Percentiles rank a stretch among this genome's conserved stretches.
Conservation (phyloP, 352 stramenopile species). For the Globisporangium cederbergense region DNA sequence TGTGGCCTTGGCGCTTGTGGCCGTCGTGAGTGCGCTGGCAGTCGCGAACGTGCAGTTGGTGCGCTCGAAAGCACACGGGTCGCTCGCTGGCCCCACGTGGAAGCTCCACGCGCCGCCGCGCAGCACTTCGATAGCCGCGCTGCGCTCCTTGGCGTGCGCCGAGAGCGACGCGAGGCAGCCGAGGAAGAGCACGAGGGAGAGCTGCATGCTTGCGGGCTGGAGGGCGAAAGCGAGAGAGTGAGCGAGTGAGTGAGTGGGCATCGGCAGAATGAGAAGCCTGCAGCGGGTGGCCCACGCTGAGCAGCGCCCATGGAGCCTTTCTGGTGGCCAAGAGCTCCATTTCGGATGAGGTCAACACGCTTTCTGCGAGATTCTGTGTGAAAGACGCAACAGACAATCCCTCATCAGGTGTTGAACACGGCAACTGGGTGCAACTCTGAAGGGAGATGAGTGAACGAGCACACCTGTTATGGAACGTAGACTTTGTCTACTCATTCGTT, state of each 20-base stretch:
- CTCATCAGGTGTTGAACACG: no score
- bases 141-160: slow-evolving; percentile 6
- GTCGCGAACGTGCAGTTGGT: slow-evolving; percentile 12
- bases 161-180: background rate
- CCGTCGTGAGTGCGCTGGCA: background rate
- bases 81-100: slow-evolving; percentile 1
- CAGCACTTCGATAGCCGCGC: slow-evolving; percentile 6
- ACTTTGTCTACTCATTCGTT: no score
- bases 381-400: no score
- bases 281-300: no score
- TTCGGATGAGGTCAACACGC: no score
- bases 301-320: no score
- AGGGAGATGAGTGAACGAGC: no score
- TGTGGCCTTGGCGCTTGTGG: background rate
- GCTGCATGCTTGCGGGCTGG: background rate
- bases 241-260: background rate
- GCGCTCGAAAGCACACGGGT: slow-evolving; percentile 11
- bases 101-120: slow-evolving; percentile 13
- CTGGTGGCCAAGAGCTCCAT: no score
- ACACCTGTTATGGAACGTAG: no score
- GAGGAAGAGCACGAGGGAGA: background rate
- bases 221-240: background rate
- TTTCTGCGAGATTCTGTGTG: no score
- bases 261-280: no score
- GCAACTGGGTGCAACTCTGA: no score